Evolutionary conservation across 768 basidiomycete species (phyloP), one percentile per base, ranked within the genome.

Genomic region (Punctularia strigosozonata): DNA sequence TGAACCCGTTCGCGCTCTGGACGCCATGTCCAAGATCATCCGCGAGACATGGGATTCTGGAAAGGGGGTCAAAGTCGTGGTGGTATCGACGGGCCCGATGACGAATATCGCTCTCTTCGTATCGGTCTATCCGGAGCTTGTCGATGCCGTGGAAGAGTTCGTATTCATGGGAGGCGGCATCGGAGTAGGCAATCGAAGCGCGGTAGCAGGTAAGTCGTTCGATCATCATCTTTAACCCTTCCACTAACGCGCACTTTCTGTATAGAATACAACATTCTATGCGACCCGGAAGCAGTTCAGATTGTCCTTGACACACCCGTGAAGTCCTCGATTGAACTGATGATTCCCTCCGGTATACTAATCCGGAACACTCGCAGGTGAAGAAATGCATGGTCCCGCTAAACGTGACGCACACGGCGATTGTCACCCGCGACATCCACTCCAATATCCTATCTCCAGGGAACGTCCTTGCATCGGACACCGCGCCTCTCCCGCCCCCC

Each of bases 131-230:
- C 72, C 76, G 0, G 64, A 73, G 21, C 58, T 78, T 3, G 44
- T 72, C 15, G 61, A 61, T 3, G 77, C 65, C 7, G 59, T 87
- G 4, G 75, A 78, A 43, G 72, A 82, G 43, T 69, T 86, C 44
- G 80, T 86, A 5, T 82, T 88, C 50, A 92, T 94, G 89, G 89
- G 89, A 8, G 89, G 89, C n/a, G 87, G 77, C 2, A 77, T 87
- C 21, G 88, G 88, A 6, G 52, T 85, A 18, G 88, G 89, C 0
- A 92, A 91, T 50, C 65, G 80, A 23, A 79, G 82, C 6, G 64
- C 87, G 12, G 79, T 75, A 8, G 86, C 85, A 49, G 76, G 77
- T 76, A 41, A 32, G 59, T 38, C 34, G 43, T 2, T 42, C n/a
- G n/a, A n/a, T n/a, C n/a, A n/a, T n/a, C 10, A 31, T 31, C 17